These are phyloP conservation scores for Saccharomycopsis fibuligera DNA, from an alignment of 805 yeast genomes.

Conservation along the genomic window DNA sequence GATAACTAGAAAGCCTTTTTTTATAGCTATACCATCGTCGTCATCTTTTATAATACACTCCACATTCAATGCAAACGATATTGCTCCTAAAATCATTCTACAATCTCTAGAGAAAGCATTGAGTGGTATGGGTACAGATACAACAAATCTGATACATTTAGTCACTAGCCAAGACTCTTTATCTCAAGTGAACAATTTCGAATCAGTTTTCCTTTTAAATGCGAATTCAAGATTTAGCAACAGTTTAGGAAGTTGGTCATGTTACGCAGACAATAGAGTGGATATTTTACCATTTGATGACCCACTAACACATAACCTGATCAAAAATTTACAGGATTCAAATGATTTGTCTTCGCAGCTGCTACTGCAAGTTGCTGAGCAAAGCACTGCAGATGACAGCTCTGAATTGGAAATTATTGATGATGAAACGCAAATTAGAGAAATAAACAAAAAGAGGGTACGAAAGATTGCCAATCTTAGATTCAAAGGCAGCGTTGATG, in stretches of 20 bases:
- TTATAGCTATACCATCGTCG: constrained; percentile 59
- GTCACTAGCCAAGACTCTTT: constrained; percentile 24
- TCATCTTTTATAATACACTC: constrained; percentile 64
- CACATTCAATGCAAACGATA: constrained; percentile 32
- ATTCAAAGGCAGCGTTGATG: constrained; percentile 52
- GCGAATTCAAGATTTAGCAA: constrained; percentile 59
- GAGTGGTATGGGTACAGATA: constrained; percentile 29
- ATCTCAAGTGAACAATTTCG: constrained; percentile 30
- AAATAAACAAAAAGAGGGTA: constrained; percentile 24
- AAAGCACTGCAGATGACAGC: constrained; percentile 21
- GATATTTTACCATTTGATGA: constrained; percentile 60
- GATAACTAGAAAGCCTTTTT: constrained; percentile 53
- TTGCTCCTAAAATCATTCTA: constrained; percentile 46
- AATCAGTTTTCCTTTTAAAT: constrained; percentile 46
- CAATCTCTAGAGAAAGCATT: constrained; percentile 55
- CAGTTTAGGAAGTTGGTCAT: constrained; percentile 63
- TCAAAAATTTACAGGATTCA: constrained; percentile 24
- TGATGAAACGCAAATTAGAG: constrained; percentile 8
- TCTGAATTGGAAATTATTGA: constrained; percentile 16
- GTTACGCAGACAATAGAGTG: constrained; percentile 58
- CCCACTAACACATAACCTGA: constrained; percentile 35
- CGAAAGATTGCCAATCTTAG: constrained; percentile 44
- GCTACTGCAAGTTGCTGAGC: neutral
- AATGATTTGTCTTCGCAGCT: constrained; percentile 4
- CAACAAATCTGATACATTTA: constrained; percentile 31